These are phyloP conservation scores for Linaria vulgaris DNA, from an alignment of 257 asterid genomes.

Conservation along the genomic window DNA sequence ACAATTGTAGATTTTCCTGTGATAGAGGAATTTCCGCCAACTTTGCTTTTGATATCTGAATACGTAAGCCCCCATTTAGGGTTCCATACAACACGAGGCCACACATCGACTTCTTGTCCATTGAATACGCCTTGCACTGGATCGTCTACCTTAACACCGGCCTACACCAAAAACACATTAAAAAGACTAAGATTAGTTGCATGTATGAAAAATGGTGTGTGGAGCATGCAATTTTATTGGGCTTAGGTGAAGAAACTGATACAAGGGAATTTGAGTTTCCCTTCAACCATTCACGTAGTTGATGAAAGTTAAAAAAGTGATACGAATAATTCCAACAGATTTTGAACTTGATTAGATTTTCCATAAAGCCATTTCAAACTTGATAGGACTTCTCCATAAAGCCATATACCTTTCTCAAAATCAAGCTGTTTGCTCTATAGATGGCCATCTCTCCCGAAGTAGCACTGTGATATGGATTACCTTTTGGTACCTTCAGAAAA, in stretches of 20 bases:
- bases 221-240: constrained; percentile 13
- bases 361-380: constrained; percentile 18
- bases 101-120: constrained; percentile 91
- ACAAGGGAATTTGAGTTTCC: neutral
- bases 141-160: constrained; percentile 78
- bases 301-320: neutral
- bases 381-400: constrained; percentile 9
- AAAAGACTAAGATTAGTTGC: constrained; percentile 5
- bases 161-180: constrained; percentile 37
- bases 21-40: constrained; percentile 55
- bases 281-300: constrained; percentile 4
- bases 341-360: constrained; percentile 21
- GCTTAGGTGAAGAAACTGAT: neutral
- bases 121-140: constrained; percentile 64
- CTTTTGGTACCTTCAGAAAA: constrained; percentile 73
- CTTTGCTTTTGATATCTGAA: constrained; percentile 68
- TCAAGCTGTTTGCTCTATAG: constrained; percentile 82
- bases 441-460: constrained; percentile 99
- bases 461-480: constrained; percentile 99
- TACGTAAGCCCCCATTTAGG: constrained; percentile 95
- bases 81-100: constrained; percentile 92
- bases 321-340: constrained; percentile 2
- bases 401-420: constrained; percentile 71
- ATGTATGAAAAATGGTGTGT: constrained; percentile 1
- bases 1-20: constrained; percentile 73